Evolutionary conservation across 495 filamentous ascomycete genomes (phyloP).

Genomic region (Lophiostoma macrostomum): DNA sequence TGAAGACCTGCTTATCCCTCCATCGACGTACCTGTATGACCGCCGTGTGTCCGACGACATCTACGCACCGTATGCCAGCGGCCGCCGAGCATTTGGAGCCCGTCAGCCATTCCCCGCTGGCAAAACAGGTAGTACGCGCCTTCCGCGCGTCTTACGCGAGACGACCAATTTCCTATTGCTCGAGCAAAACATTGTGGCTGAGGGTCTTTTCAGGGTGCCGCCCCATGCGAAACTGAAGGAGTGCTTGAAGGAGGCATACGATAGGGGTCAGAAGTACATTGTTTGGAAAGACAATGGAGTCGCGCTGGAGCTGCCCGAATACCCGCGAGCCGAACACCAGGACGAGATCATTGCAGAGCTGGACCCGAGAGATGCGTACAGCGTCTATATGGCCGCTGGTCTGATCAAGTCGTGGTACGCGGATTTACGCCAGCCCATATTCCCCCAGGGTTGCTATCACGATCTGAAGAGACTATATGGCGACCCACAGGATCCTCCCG

Average conservation of each 20-base stretch:
- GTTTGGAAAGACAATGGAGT: slow-evolving; percentile 46
- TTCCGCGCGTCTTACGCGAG: slow-evolving; percentile 53
- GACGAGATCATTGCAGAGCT: slow-evolving; percentile 42
- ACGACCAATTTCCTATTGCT: slow-evolving; percentile 51
- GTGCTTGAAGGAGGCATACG: slow-evolving; percentile 52
- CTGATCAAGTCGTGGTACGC: slow-evolving; percentile 57
- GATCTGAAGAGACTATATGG: slow-evolving; percentile 40
- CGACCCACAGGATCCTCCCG: slow-evolving; percentile 29
- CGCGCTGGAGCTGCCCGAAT: slow-evolving; percentile 35
- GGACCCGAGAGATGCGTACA: slow-evolving; percentile 49
- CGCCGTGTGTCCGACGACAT: slow-evolving; percentile 49
- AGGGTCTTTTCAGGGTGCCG: slow-evolving; percentile 54
- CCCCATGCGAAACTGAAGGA: slow-evolving; percentile 48
- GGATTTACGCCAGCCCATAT: slow-evolving; percentile 51
- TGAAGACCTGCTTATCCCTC: slow-evolving; percentile 51
- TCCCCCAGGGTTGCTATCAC: slow-evolving; percentile 47
- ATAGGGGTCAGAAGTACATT: slow-evolving; percentile 52
- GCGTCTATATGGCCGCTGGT: slow-evolving; percentile 49
- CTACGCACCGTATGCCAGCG: slow-evolving; percentile 48
- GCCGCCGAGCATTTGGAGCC: slow-evolving; percentile 45
- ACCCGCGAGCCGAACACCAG: slow-evolving; percentile 29
- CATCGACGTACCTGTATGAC: slow-evolving; percentile 52
- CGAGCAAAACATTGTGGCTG: slow-evolving; percentile 43
- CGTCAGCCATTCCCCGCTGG: slow-evolving; percentile 45
- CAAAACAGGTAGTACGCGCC: slow-evolving; percentile 41